Evolutionary conservation across 139 green algal species (phyloP).

Genomic region (Micractinium sp.): DNA sequence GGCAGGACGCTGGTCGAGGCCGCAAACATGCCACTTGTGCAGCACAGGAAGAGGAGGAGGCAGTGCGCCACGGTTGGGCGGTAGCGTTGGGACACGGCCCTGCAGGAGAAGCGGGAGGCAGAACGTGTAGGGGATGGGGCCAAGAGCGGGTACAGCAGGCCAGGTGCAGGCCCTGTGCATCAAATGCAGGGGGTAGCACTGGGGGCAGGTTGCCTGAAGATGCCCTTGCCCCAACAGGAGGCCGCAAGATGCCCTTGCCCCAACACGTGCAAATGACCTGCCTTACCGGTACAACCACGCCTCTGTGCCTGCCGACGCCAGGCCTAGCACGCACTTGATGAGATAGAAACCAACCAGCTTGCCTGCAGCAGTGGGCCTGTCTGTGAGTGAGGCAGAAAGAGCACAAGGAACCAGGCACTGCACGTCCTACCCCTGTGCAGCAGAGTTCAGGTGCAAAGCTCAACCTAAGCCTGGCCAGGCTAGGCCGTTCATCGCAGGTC

Average conservation of each 20-base stretch:
- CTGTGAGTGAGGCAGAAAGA: neutral
- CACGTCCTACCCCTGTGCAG: neutral
- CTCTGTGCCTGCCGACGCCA: conserved; percentile 65
- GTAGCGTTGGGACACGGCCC: conserved; percentile 28
- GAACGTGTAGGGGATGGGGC: neutral
- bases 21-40: conserved; percentile 66
- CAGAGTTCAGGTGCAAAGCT: neutral
- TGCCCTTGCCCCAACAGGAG: neutral
- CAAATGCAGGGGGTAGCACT: too few species aligned
- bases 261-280: neutral
- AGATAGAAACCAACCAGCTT: conserved; percentile 69
- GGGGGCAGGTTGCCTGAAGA: neutral
- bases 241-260: neutral
- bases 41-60: conserved; percentile 60
- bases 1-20: conserved; percentile 50
- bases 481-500: neutral
- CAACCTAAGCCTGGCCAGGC: neutral
- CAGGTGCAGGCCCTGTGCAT: too few species aligned
- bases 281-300: conserved; percentile 57
- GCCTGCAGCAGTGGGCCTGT: conserved; percentile 5
- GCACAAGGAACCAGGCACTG: neutral
- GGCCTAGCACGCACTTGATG: conserved; percentile 56
- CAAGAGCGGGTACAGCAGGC: neutral
- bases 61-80: conserved; percentile 19
- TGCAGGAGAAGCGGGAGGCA: conserved; percentile 32